A percentile compares a stretch with the other conserved stretches of the same genome.
Conservation (phyloP, 257 asterid species). For the Nicotiana tabacum region DNA sequence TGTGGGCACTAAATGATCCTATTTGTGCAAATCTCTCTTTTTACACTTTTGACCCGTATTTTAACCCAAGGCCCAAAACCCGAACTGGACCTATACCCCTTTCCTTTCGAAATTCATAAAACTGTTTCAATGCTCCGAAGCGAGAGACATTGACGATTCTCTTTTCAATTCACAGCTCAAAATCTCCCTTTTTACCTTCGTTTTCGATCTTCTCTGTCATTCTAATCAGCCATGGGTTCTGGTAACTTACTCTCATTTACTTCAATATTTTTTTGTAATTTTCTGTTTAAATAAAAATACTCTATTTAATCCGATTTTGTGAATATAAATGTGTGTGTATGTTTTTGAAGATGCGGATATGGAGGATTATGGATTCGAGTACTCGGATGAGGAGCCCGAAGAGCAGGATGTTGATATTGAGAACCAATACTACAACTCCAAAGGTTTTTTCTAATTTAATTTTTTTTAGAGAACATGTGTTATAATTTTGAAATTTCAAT, state of each 20-base stretch:
- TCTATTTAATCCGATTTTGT: conserved; percentile 1
- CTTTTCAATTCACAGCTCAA: not conserved
- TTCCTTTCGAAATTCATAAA: not conserved
- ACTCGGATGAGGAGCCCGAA: conserved; percentile 95
- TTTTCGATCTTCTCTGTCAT: not conserved
- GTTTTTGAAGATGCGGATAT: conserved; percentile 73
- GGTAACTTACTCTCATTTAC: conserved; percentile 29
- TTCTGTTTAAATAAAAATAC: not conserved
- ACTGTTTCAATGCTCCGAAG: not conserved
- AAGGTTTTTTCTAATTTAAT: conserved; percentile 35
- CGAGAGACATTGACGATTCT: not conserved
- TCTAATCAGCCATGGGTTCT: conserved; percentile 48
- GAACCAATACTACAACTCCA: conserved; percentile 96
- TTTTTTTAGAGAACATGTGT: not conserved
- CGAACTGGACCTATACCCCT: not conserved
- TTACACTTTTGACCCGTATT: not conserved
- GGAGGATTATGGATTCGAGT: conserved; percentile 99
- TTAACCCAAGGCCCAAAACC: not conserved
- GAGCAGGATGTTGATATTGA: conserved; percentile 97
- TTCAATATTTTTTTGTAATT: not conserved
- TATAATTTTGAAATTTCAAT: not conserved
- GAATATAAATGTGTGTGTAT: not conserved
- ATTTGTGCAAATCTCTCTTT: not conserved
- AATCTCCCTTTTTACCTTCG: not conserved
- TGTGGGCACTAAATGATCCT: too few relatives aligned